Percentiles rank a stretch among this genome's conserved stretches.
Evolutionary conservation across 345 rosid genomes (phyloP).

Genomic region (Noccaea caerulescens): DNA sequence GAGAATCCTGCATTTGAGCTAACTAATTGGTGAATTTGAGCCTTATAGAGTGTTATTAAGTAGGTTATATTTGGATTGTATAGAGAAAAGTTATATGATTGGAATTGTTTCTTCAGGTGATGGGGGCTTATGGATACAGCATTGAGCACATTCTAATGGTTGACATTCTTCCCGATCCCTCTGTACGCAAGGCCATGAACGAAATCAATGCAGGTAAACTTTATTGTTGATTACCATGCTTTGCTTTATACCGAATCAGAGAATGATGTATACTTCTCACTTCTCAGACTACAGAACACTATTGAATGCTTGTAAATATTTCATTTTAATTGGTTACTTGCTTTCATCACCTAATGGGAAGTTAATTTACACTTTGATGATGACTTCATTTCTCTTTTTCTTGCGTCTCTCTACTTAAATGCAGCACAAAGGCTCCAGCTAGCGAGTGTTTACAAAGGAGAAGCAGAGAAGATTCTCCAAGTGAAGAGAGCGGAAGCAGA

Average conservation of each 20-base stretch:
- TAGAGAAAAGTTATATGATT: slow-evolving; percentile 8
- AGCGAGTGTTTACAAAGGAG: slow-evolving; percentile 98
- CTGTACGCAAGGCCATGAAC: slow-evolving; percentile 96
- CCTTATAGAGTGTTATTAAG: neutral
- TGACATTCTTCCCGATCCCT: slow-evolving; percentile 87
- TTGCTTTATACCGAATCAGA: neutral
- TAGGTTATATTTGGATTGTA: neutral
- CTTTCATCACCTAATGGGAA: neutral
- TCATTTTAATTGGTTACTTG: neutral
- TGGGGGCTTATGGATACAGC: slow-evolving; percentile 93
- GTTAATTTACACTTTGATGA: neutral
- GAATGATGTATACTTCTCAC: neutral
- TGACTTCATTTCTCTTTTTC: neutral
- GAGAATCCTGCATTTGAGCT: slow-evolving; percentile 9
- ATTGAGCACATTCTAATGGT: slow-evolving; percentile 98
- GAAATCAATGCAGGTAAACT: slow-evolving; percentile 94
- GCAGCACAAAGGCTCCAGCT: slow-evolving; percentile 99
- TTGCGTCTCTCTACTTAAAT: slow-evolving; percentile 19
- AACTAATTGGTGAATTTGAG: slow-evolving; percentile 2
- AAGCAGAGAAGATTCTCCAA: slow-evolving; percentile 89
- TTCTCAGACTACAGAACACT: neutral
- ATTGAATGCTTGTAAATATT: neutral
- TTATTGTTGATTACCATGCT: neutral
- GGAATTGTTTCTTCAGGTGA: slow-evolving; percentile 60
- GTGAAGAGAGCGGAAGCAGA: slow-evolving; percentile 96